These are phyloP conservation scores for Blastobotrys malaysiensis DNA, from an alignment of 1,139 yeast genomes.

Conservation along the genomic window DNA sequence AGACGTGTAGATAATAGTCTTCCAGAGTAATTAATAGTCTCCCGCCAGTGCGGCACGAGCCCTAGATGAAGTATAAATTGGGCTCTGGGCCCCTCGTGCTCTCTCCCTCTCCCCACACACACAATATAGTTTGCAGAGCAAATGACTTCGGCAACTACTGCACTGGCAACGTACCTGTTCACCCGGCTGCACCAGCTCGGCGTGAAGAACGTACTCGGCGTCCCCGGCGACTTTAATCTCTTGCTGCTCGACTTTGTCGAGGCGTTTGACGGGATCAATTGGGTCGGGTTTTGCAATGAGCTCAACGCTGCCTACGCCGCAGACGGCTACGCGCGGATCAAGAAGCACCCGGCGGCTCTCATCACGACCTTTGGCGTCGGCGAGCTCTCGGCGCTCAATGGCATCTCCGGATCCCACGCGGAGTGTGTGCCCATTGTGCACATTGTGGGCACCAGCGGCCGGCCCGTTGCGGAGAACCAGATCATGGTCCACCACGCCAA, in stretches of 20 bases:
- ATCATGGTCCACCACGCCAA: conserved; percentile 60
- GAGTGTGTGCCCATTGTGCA: conserved; percentile 61
- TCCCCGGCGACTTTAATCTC: conserved; percentile 71
- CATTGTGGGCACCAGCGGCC: conserved; percentile 67
- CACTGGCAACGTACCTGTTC: conserved; percentile 55
- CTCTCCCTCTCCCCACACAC: neutral
- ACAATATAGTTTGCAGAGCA: neutral
- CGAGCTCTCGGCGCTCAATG: conserved; percentile 63
- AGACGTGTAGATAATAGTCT: neutral
- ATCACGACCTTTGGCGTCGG: conserved; percentile 72
- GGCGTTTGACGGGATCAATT: conserved; percentile 37
- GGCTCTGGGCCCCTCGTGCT: neutral
- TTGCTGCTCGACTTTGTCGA: conserved; percentile 54
- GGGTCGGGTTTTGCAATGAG: conserved; percentile 47
- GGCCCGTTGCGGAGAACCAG: conserved; percentile 38
- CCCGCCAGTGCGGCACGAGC: neutral
- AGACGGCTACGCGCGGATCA: conserved; percentile 63
- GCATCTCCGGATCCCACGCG: conserved; percentile 62
- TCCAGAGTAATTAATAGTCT: neutral
- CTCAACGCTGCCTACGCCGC: conserved; percentile 57
- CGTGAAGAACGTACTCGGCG: conserved; percentile 65
- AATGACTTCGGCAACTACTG: conserved; percentile 17
- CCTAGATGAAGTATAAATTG: neutral
- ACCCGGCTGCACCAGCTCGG: conserved; percentile 53
- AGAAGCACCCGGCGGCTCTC: conserved; percentile 54